These are phyloP conservation scores for Emmonsiellopsis sp. DNA, from an alignment of 2,329 filamentous ascomycete species.

Conservation along the genomic window DNA sequence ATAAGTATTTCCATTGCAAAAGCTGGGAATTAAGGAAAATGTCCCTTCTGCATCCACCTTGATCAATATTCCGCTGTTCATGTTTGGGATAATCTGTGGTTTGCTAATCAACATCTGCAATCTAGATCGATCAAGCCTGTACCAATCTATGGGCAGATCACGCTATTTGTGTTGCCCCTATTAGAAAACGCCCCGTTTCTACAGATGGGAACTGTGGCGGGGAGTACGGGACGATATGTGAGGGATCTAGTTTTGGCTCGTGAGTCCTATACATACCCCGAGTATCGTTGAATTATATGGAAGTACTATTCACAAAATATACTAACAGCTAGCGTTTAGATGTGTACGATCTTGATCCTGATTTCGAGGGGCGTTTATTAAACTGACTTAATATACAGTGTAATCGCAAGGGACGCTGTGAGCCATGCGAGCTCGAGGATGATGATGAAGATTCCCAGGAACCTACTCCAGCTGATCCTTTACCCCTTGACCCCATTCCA, in stretches of 20 bases:
- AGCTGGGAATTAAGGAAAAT: neutral
- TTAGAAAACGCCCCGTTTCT: conserved; percentile 2
- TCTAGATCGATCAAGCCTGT: conserved; percentile 9
- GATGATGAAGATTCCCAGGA: neutral
- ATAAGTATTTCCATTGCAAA: neutral
- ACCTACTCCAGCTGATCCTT: neutral
- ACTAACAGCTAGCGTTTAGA: neutral
- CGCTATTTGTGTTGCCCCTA: conserved; percentile 11
- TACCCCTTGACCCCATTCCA: neutral
- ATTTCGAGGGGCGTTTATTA: neutral
- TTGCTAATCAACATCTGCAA: neutral
- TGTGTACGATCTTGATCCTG: neutral
- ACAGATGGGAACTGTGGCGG: conserved; percentile 6
- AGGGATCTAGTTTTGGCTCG: conserved; percentile 8
- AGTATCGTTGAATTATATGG: neutral
- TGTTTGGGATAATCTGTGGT: neutral
- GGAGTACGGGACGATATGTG: conserved; percentile 3
- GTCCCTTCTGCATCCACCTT: neutral
- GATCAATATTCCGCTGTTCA: neutral
- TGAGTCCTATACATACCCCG: conserved; percentile 2
- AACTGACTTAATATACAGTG: neutral
- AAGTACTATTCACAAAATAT: neutral
- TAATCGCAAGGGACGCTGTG: neutral
- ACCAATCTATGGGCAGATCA: conserved; percentile 11
- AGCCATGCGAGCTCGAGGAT: neutral